Percentiles rank a stretch among this genome's conserved stretches.
These are phyloP conservation scores for Pichia scutulata DNA, from an alignment of 805 yeast species.

Conservation along the genomic window DNA sequence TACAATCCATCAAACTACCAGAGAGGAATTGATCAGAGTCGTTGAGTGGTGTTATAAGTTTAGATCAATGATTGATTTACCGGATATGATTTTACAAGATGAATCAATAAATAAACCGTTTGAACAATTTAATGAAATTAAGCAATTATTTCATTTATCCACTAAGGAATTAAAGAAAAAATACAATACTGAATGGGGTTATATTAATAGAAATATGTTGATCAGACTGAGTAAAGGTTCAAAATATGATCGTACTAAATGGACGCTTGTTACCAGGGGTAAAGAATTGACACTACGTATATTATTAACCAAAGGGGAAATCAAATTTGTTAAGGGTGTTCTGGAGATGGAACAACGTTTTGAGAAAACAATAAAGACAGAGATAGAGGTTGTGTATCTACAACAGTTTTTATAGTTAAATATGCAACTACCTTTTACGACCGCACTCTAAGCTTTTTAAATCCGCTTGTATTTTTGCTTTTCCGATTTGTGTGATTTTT, in stretches of 20 bases:
- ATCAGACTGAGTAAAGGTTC: slow-evolving; percentile 13
- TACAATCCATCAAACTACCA: slow-evolving; percentile 12
- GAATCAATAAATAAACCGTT: slow-evolving; percentile 17
- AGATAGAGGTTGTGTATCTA: slow-evolving; percentile 16
- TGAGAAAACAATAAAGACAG: slow-evolving; percentile 22
- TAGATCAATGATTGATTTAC: slow-evolving; percentile 22
- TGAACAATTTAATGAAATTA: slow-evolving; percentile 15
- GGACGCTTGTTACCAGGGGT: slow-evolving; percentile 33
- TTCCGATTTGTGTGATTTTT: not conserved
- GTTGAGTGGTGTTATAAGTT: slow-evolving; percentile 27
- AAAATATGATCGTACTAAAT: slow-evolving; percentile 35
- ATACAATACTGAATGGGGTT: slow-evolving; percentile 21
- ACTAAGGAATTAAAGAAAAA: slow-evolving; percentile 13
- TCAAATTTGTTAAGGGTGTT: slow-evolving; percentile 18
- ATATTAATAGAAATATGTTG: slow-evolving; percentile 15
- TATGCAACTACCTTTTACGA: not conserved
- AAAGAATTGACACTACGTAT: slow-evolving; percentile 64
- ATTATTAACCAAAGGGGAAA: slow-evolving; percentile 39
- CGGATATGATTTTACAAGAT: slow-evolving; percentile 20
- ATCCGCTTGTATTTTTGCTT: not conserved
- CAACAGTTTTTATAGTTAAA: slow-evolving; percentile 3
- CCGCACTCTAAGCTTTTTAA: not conserved
- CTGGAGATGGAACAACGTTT: slow-evolving; percentile 26
- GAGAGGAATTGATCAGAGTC: slow-evolving; percentile 22
- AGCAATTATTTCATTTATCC: slow-evolving; percentile 12